phyloP scores from a whole-genome alignment of 352 stramenopile species.

The Pythium utonaiense region DNA sequence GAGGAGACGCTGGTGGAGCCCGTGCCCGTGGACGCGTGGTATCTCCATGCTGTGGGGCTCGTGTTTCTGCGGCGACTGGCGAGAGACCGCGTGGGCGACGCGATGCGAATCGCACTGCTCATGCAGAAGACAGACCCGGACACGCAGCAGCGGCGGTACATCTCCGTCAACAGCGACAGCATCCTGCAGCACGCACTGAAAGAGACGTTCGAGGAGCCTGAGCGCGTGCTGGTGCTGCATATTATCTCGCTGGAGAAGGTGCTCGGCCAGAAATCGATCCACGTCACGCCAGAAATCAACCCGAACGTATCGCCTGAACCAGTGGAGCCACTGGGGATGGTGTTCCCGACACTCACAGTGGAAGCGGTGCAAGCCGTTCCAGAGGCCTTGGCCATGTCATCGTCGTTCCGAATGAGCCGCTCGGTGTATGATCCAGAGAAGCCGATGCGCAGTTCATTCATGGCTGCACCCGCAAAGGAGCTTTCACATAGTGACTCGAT shows the following conservation, averaged over 20 bases:
- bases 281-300: slow-evolving; percentile 74
- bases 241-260: slow-evolving; percentile 67
- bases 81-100: slow-evolving; percentile 65
- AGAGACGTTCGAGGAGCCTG: slow-evolving; percentile 60
- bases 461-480: slow-evolving; percentile 15
- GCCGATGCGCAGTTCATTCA: slow-evolving; percentile 14
- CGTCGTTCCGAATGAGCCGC: slow-evolving; percentile 44
- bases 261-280: slow-evolving; percentile 44
- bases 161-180: slow-evolving; percentile 51
- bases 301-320: slow-evolving; percentile 81
- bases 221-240: slow-evolving; percentile 67
- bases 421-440: slow-evolving; percentile 61
- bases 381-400: slow-evolving; percentile 25
- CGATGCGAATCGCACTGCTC: slow-evolving; percentile 50
- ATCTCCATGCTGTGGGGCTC: slow-evolving; percentile 64
- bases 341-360: slow-evolving; percentile 68
- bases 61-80: slow-evolving; percentile 69
- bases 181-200: slow-evolving; percentile 55
- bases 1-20: slow-evolving; percentile 63
- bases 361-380: slow-evolving; percentile 33
- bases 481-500: slow-evolving; percentile 37
- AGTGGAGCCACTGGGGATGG: slow-evolving; percentile 53
- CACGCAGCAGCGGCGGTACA: slow-evolving; percentile 40
- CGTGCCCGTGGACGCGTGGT: slow-evolving; percentile 82
- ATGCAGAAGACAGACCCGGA: slow-evolving; percentile 42